Percentiles rank a stretch among this genome's conserved stretches.
Evolutionary conservation across 352 stramenopile species (phyloP).

Genomic region (Phytopythium helicoides): DNA sequence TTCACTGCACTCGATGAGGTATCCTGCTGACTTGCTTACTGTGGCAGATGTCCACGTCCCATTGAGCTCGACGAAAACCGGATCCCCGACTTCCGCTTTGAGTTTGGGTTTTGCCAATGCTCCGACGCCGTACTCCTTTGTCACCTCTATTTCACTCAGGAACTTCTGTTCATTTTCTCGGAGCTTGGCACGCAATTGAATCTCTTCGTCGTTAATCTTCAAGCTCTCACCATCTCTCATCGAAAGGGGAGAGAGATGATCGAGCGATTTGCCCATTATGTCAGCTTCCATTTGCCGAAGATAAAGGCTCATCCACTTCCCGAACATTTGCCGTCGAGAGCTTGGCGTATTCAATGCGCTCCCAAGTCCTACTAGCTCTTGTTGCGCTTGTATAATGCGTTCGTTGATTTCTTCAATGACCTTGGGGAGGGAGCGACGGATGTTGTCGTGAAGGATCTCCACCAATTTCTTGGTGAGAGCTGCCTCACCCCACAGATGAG

Average conservation of each 20-base stretch:
- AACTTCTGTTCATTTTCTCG: constrained; percentile 3
- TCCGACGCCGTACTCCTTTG: neutral
- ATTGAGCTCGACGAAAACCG: neutral
- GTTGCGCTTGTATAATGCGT: constrained; percentile 15
- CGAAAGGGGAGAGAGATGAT: neutral
- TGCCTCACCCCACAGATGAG: constrained; percentile 30
- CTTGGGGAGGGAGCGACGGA: constrained; percentile 37
- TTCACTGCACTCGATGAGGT: constrained; percentile 1
- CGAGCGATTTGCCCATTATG: constrained; percentile 5
- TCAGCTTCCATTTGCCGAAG: constrained; percentile 30
- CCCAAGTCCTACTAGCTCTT: constrained; percentile 22
- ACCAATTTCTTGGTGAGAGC: constrained; percentile 33
- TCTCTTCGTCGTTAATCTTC: neutral
- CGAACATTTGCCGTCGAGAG: constrained; percentile 27
- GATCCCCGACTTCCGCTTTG: constrained; percentile 1
- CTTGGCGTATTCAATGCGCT: constrained; percentile 13
- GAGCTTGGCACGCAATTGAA: neutral
- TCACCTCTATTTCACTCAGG: neutral
- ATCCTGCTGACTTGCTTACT: too few species aligned
- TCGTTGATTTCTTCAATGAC: constrained; percentile 42
- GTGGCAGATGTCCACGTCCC: neutral
- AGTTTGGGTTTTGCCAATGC: neutral
- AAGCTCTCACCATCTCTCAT: neutral
- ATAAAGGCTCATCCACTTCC: constrained; percentile 27
- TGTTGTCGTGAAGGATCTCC: constrained; percentile 46